Evolutionary conservation across 2,329 filamentous ascomycete genomes (phyloP), one percentile per base, ranked within the genome.

Genomic region (Arthrobotrys sphaeroides): DNA sequence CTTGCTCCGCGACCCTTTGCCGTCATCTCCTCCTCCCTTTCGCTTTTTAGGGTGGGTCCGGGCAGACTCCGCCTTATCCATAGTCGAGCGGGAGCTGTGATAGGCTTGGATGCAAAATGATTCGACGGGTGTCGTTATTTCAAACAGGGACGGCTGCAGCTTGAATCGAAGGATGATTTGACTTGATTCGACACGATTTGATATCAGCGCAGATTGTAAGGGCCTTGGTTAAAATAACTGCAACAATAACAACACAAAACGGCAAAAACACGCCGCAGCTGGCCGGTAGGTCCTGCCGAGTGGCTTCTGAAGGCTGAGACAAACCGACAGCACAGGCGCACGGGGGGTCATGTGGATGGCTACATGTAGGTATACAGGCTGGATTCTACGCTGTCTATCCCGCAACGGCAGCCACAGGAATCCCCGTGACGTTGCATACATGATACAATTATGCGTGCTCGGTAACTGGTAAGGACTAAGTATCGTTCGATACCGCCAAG

Each of bases 251-350:
- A 75, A 75, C 72, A 49, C 72, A 75, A 38, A 51, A 13, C 9
- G 26, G n/a, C 28, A 43, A 55, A 20, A 43, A 22, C 3, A 26
- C 10, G 53, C 55, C 55, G 66, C 28, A 26, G 28, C 55, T 16
- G 22, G 45, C 40, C 47, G 72, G 72, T 24, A 60, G 38, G 45
- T 65, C 64, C 51, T 75, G 64, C 72, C 64, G 59, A 53, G 70
- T 64, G 70, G 70, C 62, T 67, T 68, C 53, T 64, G 31, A 43
- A 59, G 72, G 72, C 72, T 75, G 72, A 75, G 55, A 75, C 72
- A 69, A 49, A 61, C 45, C 51, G 22, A 36, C 49, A 24, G 5
- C 20, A 42, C 36, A 31, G 26, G 20, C 53, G 40, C 28, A 51
- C 12, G 51, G 51, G 12, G n/a, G 43, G 65, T 61, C 65, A 69